A percentile compares a stretch with the other conserved stretches of the same genome.
Conservation (phyloP, 1,284 basidiomycete species). For the Pterulicium gracile region DNA sequence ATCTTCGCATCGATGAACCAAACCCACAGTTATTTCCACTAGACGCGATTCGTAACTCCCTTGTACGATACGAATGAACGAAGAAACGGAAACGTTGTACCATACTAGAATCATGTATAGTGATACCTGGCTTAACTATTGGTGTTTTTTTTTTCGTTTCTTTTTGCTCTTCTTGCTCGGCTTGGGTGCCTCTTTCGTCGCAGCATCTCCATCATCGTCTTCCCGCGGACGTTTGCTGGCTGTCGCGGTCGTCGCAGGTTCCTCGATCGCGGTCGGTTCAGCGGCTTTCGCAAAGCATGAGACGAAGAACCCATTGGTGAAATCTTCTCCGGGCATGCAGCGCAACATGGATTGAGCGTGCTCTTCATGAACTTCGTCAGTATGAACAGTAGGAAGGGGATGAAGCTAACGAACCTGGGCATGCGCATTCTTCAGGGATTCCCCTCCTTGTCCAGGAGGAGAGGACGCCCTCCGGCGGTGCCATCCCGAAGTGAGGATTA, state of each 20-base stretch:
- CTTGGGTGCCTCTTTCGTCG: constrained; percentile 4
- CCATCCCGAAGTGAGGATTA: constrained; percentile 53
- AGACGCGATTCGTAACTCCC: no score
- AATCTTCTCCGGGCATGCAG: constrained; percentile 79
- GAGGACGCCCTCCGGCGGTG: constrained; percentile 52
- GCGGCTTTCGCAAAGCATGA: constrained; percentile 61
- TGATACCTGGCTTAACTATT: no score
- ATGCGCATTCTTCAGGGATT: constrained; percentile 46
- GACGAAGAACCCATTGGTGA: constrained; percentile 93
- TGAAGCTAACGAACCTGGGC: constrained; percentile 25
- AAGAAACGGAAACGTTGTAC: not conserved
- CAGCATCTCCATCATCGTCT: constrained; percentile 11
- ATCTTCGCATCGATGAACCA: no score
- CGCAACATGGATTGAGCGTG: constrained; percentile 65
- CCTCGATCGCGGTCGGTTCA: constrained; percentile 4
- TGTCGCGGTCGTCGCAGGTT: constrained; percentile 11
- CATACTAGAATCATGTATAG: no score
- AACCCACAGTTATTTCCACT: no score
- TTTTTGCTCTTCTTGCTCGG: constrained; percentile 21
- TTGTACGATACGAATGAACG: no score
- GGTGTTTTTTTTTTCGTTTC: constrained; percentile 12
- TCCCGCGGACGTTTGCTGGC: constrained; percentile 10
- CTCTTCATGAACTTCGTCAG: constrained; percentile 21
- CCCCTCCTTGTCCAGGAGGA: constrained; percentile 78
- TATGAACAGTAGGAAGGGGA: constrained; percentile 3